Evolutionary conservation across 129 eudicot genomes (phyloP), one percentile per base, ranked within the genome.

Genomic region (Artemisia annua): DNA sequence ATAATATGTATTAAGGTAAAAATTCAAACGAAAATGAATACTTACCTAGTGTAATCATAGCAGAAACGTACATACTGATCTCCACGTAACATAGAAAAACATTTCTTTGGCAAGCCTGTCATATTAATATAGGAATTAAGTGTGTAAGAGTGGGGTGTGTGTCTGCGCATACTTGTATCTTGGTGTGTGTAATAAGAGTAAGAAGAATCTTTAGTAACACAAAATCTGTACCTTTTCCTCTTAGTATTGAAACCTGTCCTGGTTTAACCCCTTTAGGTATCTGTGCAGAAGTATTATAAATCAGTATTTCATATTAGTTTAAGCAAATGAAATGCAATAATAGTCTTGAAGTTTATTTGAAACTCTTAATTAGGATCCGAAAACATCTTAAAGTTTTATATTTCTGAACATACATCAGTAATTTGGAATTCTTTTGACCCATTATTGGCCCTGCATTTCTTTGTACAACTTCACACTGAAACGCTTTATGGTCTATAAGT

Each of bases 31-130:
- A 39, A 39, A 39, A 39, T 39, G 13, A 69, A 61, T 11, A 22
- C 91, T 83, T 82, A 86, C 96, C 63, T 30, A n/a, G 96, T 91
- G 54, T 86, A 82, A 19, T 81, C 81, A 54, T 84, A 84, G 54
- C 96, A 60, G 79, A 89, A 86, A 51, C 89, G 91, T 67, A 89
- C 89, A 75, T 84, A 89, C 72, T 89, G 96, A 78, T 89, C 87
- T 78, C 96, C 96, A 70, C 82, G 91, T 71, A 80, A 84, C 48
- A 86, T 81, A 19, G 82, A 78, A 75, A 86, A 53, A 54, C 92
- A 87, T 64, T 78, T 80, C 74, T 71, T 84, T 32, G 86, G 96
- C 85, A 89, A 80, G 65, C 96, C 96, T 89, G 84, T 39, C 19
- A 70, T 71, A 76, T 8, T 39, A 62, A 63, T 51, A 39, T 44